phyloP scores from a whole-genome alignment of 1,284 basidiomycete genomes.

The Fomitopsis betulina region DNA sequence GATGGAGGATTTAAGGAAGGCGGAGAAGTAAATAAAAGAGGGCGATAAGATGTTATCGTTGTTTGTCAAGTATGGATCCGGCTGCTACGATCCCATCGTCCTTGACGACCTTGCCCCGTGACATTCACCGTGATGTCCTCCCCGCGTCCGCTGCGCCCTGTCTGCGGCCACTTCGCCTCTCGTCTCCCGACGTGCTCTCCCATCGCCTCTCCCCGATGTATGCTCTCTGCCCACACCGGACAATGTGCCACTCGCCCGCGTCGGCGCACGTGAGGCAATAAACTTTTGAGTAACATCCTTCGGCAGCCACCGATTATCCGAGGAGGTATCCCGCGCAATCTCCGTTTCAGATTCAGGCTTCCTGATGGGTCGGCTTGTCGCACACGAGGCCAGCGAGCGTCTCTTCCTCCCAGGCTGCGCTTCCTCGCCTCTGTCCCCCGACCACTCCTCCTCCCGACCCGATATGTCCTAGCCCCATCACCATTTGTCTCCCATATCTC shows the following conservation, averaged over 20 bases:
- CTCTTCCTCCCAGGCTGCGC: not conserved
- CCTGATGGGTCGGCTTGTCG: not conserved
- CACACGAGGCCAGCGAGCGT: not conserved
- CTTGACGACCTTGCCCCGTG: constrained; percentile 26
- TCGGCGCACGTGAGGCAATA: constrained; percentile 19
- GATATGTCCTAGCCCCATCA: not conserved
- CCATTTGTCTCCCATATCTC: constrained; percentile 4
- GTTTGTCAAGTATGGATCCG: constrained; percentile 20
- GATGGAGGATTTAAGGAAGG: constrained; percentile 9
- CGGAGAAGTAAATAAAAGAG: constrained; percentile 13
- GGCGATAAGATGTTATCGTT: constrained; percentile 29
- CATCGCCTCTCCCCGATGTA: not conserved
- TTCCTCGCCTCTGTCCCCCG: not conserved
- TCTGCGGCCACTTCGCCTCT: not conserved
- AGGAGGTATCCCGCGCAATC: constrained; percentile 16
- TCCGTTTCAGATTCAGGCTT: constrained; percentile 15
- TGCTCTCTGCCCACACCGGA: constrained; percentile 4
- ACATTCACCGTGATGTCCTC: constrained; percentile 20
- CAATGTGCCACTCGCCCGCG: constrained; percentile 6
- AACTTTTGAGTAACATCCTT: constrained; percentile 20
- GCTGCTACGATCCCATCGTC: constrained; percentile 22
- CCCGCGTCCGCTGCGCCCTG: not conserved
- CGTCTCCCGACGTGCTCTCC: not conserved
- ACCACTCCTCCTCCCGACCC: not conserved
- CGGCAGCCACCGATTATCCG: constrained; percentile 10